A percentile compares a stretch with the other conserved stretches of the same genome.
Conservation (phyloP, 2,329 filamentous ascomycete species). For the Lecanosticta acicola region DNA sequence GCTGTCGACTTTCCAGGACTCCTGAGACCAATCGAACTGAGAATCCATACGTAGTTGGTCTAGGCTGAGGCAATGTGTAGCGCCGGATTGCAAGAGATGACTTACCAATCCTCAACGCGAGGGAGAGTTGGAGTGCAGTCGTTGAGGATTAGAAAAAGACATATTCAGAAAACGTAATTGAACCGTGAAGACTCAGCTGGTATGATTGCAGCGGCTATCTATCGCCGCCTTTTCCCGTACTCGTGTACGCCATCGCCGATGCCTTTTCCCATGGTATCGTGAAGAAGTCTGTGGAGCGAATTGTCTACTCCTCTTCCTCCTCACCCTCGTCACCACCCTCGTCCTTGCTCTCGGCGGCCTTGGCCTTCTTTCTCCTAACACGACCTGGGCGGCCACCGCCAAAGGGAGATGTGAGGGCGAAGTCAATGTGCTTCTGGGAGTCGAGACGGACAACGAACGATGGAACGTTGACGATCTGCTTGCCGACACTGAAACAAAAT, state of each 20-base stretch:
- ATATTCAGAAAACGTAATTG: neutral
- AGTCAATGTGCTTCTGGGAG: constrained; percentile 99
- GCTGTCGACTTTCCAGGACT: too few species aligned
- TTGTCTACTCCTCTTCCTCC: constrained; percentile 39
- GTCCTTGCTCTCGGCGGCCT: constrained; percentile 80
- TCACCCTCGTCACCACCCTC: constrained; percentile 85
- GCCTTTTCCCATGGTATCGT: constrained; percentile 21
- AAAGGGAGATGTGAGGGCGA: constrained; percentile 93
- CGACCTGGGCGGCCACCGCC: constrained; percentile 94
- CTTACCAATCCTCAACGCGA: too few species aligned
- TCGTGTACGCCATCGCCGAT: constrained; percentile 16
- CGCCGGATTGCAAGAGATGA: too few species aligned
- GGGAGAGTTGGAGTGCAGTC: neutral
- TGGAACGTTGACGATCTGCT: constrained; percentile 99
- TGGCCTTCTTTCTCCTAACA: constrained; percentile 99
- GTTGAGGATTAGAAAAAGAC: neutral
- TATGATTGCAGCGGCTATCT: constrained; percentile 11
- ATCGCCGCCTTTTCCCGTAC: constrained; percentile 6
- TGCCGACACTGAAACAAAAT: constrained; percentile 66
- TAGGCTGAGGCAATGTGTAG: too few species aligned
- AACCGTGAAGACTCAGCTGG: constrained; percentile 9
- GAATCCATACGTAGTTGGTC: too few species aligned
- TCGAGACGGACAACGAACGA: constrained; percentile 99
- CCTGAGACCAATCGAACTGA: too few species aligned
- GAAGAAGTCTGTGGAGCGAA: constrained; percentile 16